Evolutionary conservation across 2,329 filamentous ascomycete species (phyloP).

Genomic region (Fusarium albosuccineum): DNA sequence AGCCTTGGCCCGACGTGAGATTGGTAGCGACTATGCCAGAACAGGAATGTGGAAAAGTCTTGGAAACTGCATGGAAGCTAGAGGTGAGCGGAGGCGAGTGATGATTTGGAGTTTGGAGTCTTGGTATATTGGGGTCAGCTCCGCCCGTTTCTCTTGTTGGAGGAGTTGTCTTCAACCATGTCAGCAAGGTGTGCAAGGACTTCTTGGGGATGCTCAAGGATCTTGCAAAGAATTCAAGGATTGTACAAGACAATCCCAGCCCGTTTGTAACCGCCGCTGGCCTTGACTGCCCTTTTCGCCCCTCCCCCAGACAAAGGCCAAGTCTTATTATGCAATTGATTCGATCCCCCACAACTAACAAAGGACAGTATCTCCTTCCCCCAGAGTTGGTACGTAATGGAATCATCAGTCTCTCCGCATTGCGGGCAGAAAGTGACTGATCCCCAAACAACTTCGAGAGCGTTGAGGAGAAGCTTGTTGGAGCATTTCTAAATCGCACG

Average conservation of each 20-base stretch:
- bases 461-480: conserved; percentile 2
- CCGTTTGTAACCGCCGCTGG: conserved; percentile 33
- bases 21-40: conserved; percentile 19
- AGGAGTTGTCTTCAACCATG: conserved; percentile 2
- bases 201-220: conserved; percentile 15
- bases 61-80: conserved; percentile 30
- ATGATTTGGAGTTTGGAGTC: conserved; percentile 28
- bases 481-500: background rate
- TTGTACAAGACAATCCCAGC: conserved; percentile 12
- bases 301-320: conserved; percentile 41
- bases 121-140: conserved; percentile 31
- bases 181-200: conserved; percentile 7
- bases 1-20: conserved; percentile 29
- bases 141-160: background rate
- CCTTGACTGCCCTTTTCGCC: conserved; percentile 17
- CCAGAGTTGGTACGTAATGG: conserved; percentile 35
- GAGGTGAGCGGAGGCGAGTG: background rate
- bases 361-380: conserved; percentile 25
- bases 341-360: conserved; percentile 29
- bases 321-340: conserved; percentile 25
- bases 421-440: conserved; percentile 10
- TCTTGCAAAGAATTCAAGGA: conserved; percentile 17
- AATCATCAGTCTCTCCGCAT: conserved; percentile 31
- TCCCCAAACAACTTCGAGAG: conserved; percentile 23
- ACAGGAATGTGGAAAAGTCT: conserved; percentile 40